A percentile compares a stretch with the other conserved stretches of the same genome.
Conservation (phyloP, 2,329 filamentous ascomycete genomes). For the Westerdykella sp. region DNA sequence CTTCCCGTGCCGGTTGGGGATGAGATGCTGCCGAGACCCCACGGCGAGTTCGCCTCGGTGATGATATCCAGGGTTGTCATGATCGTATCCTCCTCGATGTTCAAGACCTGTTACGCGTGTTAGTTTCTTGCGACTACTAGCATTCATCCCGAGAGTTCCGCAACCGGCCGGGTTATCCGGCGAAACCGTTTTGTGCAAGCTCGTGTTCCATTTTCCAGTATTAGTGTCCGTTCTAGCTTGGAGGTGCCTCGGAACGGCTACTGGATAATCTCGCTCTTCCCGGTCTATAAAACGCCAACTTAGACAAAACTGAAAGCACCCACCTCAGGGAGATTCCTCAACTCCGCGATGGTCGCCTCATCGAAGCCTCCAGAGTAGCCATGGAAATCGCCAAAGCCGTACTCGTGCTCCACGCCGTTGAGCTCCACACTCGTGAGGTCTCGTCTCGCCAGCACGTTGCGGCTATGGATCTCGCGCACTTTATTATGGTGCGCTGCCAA, state of each 20-base stretch:
- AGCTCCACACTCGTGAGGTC: constrained; percentile 5
- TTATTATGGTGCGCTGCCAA: constrained; percentile 21
- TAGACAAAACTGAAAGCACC: neutral
- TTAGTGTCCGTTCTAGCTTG: too few relatives aligned
- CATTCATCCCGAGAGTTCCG: neutral
- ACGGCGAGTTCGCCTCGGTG: constrained; percentile 19
- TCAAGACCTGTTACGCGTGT: constrained; percentile 14
- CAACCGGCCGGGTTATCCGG: too few relatives aligned
- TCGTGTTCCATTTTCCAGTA: too few relatives aligned
- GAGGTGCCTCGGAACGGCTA: too few relatives aligned
- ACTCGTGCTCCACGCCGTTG: constrained; percentile 26
- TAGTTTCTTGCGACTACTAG: neutral
- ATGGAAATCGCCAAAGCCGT: constrained; percentile 24
- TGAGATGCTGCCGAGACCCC: constrained; percentile 28
- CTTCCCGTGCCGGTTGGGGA: constrained; percentile 14
- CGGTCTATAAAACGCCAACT: neutral
- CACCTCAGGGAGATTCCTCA: constrained; percentile 25
- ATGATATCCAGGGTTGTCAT: constrained; percentile 19
- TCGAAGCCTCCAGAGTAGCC: constrained; percentile 30
- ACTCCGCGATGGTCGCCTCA: constrained; percentile 22
- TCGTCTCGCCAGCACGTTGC: constrained; percentile 19
- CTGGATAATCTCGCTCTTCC: too few relatives aligned
- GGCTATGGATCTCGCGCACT: constrained; percentile 25
- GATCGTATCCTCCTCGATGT: constrained; percentile 22
- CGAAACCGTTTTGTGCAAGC: too few relatives aligned